Evolutionary conservation across 2,329 filamentous ascomycete species (phyloP), one percentile per base, ranked within the genome.

Genomic region (Ophiostoma australiae): DNA sequence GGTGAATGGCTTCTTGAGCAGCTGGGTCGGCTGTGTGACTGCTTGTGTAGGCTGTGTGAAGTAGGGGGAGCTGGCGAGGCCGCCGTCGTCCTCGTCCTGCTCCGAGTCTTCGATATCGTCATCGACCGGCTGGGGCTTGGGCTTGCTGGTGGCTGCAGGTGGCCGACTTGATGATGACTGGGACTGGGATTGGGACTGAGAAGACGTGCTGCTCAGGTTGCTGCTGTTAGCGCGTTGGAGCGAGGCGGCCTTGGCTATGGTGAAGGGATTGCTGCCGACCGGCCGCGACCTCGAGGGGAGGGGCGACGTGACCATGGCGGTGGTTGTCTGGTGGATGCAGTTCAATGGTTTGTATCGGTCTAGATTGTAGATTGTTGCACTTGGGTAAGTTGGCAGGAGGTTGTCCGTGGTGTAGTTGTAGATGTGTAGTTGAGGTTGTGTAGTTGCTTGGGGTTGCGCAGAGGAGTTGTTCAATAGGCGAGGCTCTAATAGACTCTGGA

Each of bases 11-110:
- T 72, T 78, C 48, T 71, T 78, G 27, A 85, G 77, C 20, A 85
- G 77, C 73, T 86, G 83, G 1, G 83, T 85, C 0, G 83, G 79
- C 73, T 85, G 83, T 35, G 83, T 85, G 4, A 81, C 78, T 27
- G 83, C 80, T n/a, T 79, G 79, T 1, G 83, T 85, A 1, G 79
- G 78, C 52, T 80, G 80, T 1, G 86, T 82, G 74, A 82, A 81
- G 77, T 84, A 83, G 0, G 81, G 81, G 13, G 82, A 84, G 31
- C 77, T 78, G 3, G 78, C 76, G 8, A 81, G 67, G 20, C 75
- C 74, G 69, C 84, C 79, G 52, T 82, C 81, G 66, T 76, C 76
- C 17, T 72, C 71, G 17, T 39, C 63, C 20, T 66, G 78, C 76
- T 70, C 71, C 3, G 71, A 67, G 37, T 72, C 72, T 27, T 79